These are phyloP conservation scores for Punctularia strigosozonata DNA, from an alignment of 768 basidiomycete genomes.

Conservation along the genomic window DNA sequence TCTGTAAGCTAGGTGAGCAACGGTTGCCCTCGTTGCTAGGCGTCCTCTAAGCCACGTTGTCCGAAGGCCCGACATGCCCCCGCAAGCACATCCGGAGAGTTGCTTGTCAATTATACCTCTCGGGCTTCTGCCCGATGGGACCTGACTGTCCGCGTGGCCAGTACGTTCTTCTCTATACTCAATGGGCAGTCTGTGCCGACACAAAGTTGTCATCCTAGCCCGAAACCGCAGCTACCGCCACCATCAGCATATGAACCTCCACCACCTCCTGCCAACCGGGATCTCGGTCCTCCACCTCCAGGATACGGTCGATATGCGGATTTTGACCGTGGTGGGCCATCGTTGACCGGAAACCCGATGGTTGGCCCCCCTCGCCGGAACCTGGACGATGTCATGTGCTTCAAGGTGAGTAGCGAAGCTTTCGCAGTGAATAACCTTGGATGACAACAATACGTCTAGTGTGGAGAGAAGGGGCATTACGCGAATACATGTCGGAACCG, in stretches of 20 bases:
- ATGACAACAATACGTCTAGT: constrained; percentile 30
- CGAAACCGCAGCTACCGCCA: constrained; percentile 62
- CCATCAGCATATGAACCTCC: constrained; percentile 71
- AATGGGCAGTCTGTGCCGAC: constrained; percentile 6
- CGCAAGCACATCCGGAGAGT: constrained; percentile 89
- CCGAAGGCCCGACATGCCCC: constrained; percentile 72
- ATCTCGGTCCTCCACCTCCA: constrained; percentile 84
- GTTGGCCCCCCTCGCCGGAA: constrained; percentile 45
- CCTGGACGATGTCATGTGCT: constrained; percentile 75
- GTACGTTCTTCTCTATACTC: constrained; percentile 35
- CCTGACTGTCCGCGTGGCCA: constrained; percentile 82
- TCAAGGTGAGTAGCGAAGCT: constrained; percentile 45
- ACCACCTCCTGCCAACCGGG: constrained; percentile 60
- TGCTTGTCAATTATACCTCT: constrained; percentile 82
- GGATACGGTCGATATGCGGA: constrained; percentile 81
- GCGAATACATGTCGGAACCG: constrained; percentile 88
- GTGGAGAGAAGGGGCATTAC: constrained; percentile 89
- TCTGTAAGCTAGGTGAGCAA: constrained; percentile 82
- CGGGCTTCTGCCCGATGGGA: constrained; percentile 88
- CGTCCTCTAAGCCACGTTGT: constrained; percentile 2
- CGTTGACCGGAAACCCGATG: constrained; percentile 18
- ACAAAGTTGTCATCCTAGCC: constrained; percentile 31
- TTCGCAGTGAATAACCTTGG: not conserved
- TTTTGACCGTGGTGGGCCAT: constrained; percentile 43
- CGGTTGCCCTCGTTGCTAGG: constrained; percentile 2